phyloP scores from a whole-genome alignment of 2,329 filamentous ascomycete species.

The Helotiales sp. region DNA sequence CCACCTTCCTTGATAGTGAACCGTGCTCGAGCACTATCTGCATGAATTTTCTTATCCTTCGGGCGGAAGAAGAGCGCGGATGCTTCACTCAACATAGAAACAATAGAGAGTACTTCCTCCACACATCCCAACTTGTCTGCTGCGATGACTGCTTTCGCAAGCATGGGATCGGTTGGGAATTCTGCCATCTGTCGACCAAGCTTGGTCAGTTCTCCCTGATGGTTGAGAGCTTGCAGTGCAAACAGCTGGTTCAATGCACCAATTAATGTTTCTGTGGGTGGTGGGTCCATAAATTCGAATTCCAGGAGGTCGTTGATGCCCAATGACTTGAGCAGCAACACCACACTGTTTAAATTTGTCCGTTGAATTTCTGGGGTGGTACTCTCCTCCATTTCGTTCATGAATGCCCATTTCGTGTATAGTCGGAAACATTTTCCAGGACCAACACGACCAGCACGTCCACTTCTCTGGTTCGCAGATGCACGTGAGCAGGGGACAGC shows the following conservation, averaged over 20 bases:
- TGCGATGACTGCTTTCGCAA: conserved; percentile 84
- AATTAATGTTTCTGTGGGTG: conserved; percentile 85
- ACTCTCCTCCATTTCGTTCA: conserved; percentile 91
- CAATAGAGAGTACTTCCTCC: conserved; percentile 87
- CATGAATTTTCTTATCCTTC: conserved; percentile 96
- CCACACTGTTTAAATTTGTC: conserved; percentile 81
- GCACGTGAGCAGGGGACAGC: conserved; percentile 90
- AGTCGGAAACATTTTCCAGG: conserved; percentile 92
- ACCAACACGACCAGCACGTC: conserved; percentile 87
- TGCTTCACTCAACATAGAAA: conserved; percentile 90
- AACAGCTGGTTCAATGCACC: conserved; percentile 88
- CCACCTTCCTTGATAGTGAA: conserved; percentile 91
- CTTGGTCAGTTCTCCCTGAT: conserved; percentile 85
- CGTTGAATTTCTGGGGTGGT: conserved; percentile 93
- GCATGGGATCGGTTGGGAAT: conserved; percentile 89
- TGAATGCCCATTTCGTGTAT: conserved; percentile 91
- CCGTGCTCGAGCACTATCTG: conserved; percentile 82
- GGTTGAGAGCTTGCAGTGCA: conserved; percentile 84
- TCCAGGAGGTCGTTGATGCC: conserved; percentile 90
- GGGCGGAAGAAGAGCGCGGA: conserved; percentile 90
- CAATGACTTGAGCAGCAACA: conserved; percentile 83
- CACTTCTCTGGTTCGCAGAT: conserved; percentile 88
- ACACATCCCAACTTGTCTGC: conserved; percentile 91
- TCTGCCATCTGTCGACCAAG: conserved; percentile 93
- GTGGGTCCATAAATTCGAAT: conserved; percentile 96